Percentiles rank a stretch among this genome's conserved stretches.
phyloP scores from a whole-genome alignment of 1,284 basidiomycete species.

The Microbotryum silenes-acaulis region DNA sequence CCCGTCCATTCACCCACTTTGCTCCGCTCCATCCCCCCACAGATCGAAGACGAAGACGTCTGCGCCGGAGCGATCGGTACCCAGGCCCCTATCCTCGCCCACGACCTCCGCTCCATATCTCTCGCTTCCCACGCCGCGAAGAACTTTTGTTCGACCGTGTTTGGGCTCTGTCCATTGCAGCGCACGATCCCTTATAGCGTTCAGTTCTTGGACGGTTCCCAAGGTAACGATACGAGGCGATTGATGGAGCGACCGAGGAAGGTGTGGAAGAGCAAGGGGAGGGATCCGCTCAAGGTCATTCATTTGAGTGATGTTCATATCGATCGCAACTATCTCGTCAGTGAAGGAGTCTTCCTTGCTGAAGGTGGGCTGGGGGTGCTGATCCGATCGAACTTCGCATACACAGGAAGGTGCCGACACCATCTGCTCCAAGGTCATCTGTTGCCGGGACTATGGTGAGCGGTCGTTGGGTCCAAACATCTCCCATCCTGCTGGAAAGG shows the following conservation, averaged over 20 bases:
- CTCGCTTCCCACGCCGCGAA: slow-evolving; percentile 48
- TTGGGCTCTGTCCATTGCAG: slow-evolving; percentile 50
- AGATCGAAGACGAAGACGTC: slow-evolving; percentile 47
- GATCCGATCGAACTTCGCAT: not conserved
- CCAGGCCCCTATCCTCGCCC: slow-evolving; percentile 54
- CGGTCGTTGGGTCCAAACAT: slow-evolving; percentile 17
- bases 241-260: not conserved
- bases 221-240: not conserved
- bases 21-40: not conserved
- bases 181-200: slow-evolving; percentile 28
- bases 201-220: slow-evolving; percentile 5
- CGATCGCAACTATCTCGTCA: slow-evolving; percentile 40
- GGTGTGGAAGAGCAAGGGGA: slow-evolving; percentile 7
- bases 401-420: slow-evolving; percentile 46
- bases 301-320: slow-evolving; percentile 39
- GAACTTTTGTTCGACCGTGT: slow-evolving; percentile 52
- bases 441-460: slow-evolving; percentile 44
- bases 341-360: not conserved
- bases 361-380: not conserved
- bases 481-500: slow-evolving; percentile 26
- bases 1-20: not conserved
- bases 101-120: slow-evolving; percentile 50
- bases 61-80: slow-evolving; percentile 50
- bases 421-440: slow-evolving; percentile 54
- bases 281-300: slow-evolving; percentile 33